Base-by-base conservation (phyloP, 108 stramenopile species). In the Cyclotella kingstonii region DNA sequence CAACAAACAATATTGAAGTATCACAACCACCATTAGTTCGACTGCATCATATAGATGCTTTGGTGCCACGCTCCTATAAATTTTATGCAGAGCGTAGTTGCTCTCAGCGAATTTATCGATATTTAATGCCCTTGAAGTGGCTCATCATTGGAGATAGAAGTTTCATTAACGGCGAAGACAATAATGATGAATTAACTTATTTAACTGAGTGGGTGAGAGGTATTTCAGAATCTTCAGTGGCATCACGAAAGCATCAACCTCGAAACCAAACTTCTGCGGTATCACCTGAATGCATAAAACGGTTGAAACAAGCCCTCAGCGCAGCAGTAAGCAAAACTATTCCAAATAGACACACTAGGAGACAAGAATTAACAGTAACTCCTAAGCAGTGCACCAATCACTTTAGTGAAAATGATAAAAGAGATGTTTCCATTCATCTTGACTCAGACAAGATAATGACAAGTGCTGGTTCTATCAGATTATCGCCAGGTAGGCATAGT, bases 81-180 rank as follows among this genome's bases (percentile, higher is more conserved):
- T 76, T 85, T 29, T 80, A 87, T 55, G 84, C 84, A 21, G 90
- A 91, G 73, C 49, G 65, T 49, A 69, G 81, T 39, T 78, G 80
- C 42, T 84, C 86, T 14, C 90, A 91, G 57, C 49, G 81, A 22
- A 72, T 61, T 36, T 86, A 86, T 54, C 81, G 84, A 28, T 91
- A 79, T 54, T 49, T 91, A 17, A 39, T 91, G 15, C 90, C 90
- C 0, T 33, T 88, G 8, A 30, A 36, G 8, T 91, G 86, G 86
- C 60, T 87, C 11, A 63, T 74, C 21, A 63, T 71, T 38, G 79
- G 66, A 19, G 44, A n/a, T n/a, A n/a, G n/a, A n/a, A n/a, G n/a
- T n/a, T n/a, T n/a, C n/a, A n/a, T n/a, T n/a, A n/a, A n/a, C n/a
- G n/a, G 36, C 9, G 39, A 55, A 19, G 30, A 72, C n/a, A 33